phyloP scores from a whole-genome alignment of 176 grass and related monocot genomes.

The Eremochloa ophiuroides region DNA sequence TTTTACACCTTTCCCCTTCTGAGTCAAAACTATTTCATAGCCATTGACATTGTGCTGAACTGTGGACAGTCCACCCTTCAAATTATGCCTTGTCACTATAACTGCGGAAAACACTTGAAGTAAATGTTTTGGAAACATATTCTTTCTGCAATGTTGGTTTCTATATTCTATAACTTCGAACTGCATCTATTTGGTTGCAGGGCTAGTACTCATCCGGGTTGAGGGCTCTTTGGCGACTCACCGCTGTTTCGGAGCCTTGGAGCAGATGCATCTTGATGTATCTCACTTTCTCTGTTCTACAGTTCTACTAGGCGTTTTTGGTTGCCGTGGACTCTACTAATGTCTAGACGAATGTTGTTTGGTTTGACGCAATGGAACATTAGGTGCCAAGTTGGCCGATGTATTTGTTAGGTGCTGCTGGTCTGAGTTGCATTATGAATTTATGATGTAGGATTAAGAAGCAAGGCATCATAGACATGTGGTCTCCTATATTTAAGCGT shows the following conservation, averaged over 20 bases:
- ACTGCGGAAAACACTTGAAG: neutral
- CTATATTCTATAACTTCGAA: neutral
- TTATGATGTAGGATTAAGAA: too few relatives aligned
- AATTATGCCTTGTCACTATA: neutral
- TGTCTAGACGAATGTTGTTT: neutral
- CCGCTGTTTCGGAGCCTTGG: neutral
- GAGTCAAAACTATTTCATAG: too few relatives aligned
- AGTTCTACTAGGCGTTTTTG: neutral
- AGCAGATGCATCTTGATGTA: neutral
- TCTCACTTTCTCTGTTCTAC: neutral
- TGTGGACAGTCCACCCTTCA: neutral
- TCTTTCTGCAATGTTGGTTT: neutral
- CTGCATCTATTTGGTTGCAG: neutral
- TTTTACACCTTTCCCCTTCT: neutral
- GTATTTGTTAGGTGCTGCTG: too few relatives aligned
- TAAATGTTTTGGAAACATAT: neutral
- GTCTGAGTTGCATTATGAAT: too few relatives aligned
- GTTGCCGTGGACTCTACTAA: neutral
- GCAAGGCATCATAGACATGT: too few relatives aligned
- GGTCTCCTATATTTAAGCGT: too few relatives aligned
- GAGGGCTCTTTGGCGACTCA: neutral
- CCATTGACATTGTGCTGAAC: neutral
- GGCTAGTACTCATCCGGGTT: neutral
- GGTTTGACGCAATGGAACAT: neutral
- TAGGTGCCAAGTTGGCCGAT: neutral